Evolutionary conservation across 2,329 filamentous ascomycete species (phyloP).

Genomic region (Aphanoascus verrucosus): DNA sequence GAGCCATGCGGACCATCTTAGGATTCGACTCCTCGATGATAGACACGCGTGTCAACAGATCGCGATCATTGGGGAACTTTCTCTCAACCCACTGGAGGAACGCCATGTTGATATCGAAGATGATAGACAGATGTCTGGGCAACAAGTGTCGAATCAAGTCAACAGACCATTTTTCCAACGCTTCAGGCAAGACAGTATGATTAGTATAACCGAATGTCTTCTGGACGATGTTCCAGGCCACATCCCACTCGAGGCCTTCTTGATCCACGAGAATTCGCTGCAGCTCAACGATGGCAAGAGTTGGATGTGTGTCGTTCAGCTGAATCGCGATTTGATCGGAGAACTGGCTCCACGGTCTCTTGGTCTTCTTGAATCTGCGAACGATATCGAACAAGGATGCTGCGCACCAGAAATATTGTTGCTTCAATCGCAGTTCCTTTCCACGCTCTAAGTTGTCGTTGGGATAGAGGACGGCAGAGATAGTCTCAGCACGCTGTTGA

Average conservation of each 20-base stretch:
- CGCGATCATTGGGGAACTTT: slow-evolving; percentile 77
- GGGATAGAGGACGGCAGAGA: slow-evolving; percentile 92
- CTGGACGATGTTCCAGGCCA: slow-evolving; percentile 73
- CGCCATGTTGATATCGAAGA: slow-evolving; percentile 93
- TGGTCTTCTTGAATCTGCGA: slow-evolving; percentile 94
- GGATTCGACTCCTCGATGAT: slow-evolving; percentile 95
- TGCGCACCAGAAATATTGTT: slow-evolving; percentile 99
- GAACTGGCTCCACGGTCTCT: slow-evolving; percentile 83
- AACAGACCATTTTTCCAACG: slow-evolving; percentile 96
- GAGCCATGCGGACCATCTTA: slow-evolving; percentile 98
- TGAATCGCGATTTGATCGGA: slow-evolving; percentile 93
- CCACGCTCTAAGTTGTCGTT: slow-evolving; percentile 95
- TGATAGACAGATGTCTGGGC: slow-evolving; percentile 89
- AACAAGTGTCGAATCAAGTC: slow-evolving; percentile 83
- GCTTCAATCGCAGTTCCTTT: slow-evolving; percentile 94
- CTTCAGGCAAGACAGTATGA: slow-evolving; percentile 93
- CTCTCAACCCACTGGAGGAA: slow-evolving; percentile 90
- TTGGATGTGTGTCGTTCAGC: slow-evolving; percentile 95
- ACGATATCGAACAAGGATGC: slow-evolving; percentile 95
- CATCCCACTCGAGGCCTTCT: slow-evolving; percentile 87
- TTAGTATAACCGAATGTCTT: slow-evolving; percentile 92
- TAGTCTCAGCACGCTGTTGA: slow-evolving; percentile 96
- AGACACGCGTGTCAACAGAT: slow-evolving; percentile 76
- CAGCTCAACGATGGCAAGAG: slow-evolving; percentile 87
- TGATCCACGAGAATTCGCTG: slow-evolving; percentile 83